Base-by-base conservation (phyloP, 371 early-diverging fungal genomes). In the Mucor velutinosus region DNA sequence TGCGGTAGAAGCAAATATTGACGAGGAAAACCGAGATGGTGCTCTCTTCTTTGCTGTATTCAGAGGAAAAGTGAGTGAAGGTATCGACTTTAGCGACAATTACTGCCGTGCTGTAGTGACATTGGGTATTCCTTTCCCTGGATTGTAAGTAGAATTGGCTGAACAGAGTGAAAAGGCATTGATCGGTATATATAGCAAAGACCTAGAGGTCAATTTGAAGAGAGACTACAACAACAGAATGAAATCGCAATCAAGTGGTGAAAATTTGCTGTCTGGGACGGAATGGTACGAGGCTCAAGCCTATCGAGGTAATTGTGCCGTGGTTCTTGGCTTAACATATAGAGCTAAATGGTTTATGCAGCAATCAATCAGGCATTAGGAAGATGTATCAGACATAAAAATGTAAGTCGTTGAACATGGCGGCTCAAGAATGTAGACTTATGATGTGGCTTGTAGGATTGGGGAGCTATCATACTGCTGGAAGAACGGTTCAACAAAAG, bases 281-380 rank as follows among this genome's bases (percentile, higher is more conserved):
- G 76, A 71, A 21, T 83, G 83, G 81, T 98, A 98, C 71, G 78
- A 86, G 15, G 87, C 87, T 17, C 96, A 97, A 75, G 98, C 98
- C 0, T 92, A 85, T 53, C 81, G 96, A 37, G 80, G 79, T 79
- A 69, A 53, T 32, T 25, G 17, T 15, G 29, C 12, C 5, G 21
- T 10, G 7, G 11, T 7, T 14, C n/a, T 53, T 15, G 12, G 11
- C 11, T 53, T 4, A 3, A 12, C 32, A 33, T 4, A 30, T 43
- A 6, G 1, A n/a, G 4, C 4, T 43, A 41, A 35, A 3, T 47
- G 19, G n/a, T 21, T 45, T 33, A 15, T 29, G 19, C 63, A 82
- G 96, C 99, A 5, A 91, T 95, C 45, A 99, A 98, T 72, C 99
- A 99, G 77, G 99, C 98, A 0, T 72, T 98, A 14, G 99, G 99